Evolutionary conservation across 1,284 basidiomycete genomes (phyloP).

Genomic region (Puccinia novopanici): DNA sequence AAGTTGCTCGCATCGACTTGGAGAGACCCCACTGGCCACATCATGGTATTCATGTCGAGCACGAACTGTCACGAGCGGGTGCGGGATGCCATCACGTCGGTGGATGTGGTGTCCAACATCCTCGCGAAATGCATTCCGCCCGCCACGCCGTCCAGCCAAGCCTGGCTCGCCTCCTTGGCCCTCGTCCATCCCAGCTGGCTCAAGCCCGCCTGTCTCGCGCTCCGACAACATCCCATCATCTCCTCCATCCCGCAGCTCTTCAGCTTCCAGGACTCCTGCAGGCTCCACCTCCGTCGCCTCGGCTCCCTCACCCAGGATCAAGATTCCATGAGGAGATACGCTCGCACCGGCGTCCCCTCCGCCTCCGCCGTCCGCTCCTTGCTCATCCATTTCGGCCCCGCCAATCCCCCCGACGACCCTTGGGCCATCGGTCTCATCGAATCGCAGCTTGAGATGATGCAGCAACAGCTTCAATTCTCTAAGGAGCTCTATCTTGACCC

Average conservation of each 20-base stretch:
- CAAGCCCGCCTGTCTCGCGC: conserved; percentile 13
- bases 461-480: not conserved
- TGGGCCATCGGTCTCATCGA: not conserved
- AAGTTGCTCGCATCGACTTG: too few species aligned
- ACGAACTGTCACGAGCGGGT: not conserved
- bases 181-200: conserved; percentile 28
- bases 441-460: not conserved
- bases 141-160: not conserved
- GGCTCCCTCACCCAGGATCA: not conserved
- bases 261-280: conserved; percentile 26
- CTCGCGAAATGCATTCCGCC: not conserved
- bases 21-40: too few species aligned
- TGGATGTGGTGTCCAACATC: conserved; percentile 22
- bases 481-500: conserved; percentile 33
- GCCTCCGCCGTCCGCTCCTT: conserved; percentile 19
- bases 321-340: not conserved
- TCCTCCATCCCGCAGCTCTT: conserved; percentile 17
- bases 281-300: not conserved
- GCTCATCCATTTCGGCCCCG: conserved; percentile 12
- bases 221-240: conserved; percentile 32
- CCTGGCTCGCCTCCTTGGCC: conserved; percentile 35
- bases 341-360: not conserved
- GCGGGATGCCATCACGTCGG: not conserved
- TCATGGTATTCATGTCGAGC: too few species aligned
- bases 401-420: too few species aligned